Base-by-base conservation (phyloP, 2,329 filamentous ascomycete species). In the Allantophomopsis cytisporea region DNA sequence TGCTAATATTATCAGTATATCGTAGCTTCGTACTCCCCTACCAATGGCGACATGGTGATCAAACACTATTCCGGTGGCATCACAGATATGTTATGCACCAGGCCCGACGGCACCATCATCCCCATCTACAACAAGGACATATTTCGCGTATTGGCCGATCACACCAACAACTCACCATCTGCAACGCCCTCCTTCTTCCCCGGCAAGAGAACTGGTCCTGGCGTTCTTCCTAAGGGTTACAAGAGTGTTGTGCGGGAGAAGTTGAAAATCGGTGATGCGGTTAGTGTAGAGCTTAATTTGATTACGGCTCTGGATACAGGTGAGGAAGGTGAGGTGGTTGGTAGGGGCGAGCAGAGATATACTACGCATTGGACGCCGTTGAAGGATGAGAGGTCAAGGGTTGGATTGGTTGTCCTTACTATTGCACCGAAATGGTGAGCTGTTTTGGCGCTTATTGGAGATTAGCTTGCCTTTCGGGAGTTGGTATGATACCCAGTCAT, bases 141-240 rank as follows among this genome's bases (percentile, higher is more conserved):
- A 11, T 76, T 76, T 50, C 60, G 64, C 32, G 63, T 75, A n/a
- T 60, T 77, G 4, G 54, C 60, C 4, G 61, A 68, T n/a, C 60
- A 66, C 35, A 59, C 63, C 2, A 14, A 37, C 1, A 55, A 57
- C n/a, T 60, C 64, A 7, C 59, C 60, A 0, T 60, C 57, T 2
- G 51, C 23, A 4, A 28, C 23, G 8, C 4, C 23, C 23, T 28
- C 11, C 23, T 28, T 20, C 7, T 20, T 20, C 18, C 7, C 11
- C 23, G 8, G 23, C 23, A 28, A 28, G 23, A 28, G 11, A 28
- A 3, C 23, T 28, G 11, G 23, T 8, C 23, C 23, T 3, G 23
- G 23, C 23, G 8, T 28, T 3, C 23, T 69, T 5, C 61, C 60
- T 2, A 64, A 62, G 37, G 55, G 60, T 0, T 68, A 71, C 54